Base-by-base conservation (phyloP, 371 early-diverging fungal genomes). In the Mortierella sp. region DNA sequence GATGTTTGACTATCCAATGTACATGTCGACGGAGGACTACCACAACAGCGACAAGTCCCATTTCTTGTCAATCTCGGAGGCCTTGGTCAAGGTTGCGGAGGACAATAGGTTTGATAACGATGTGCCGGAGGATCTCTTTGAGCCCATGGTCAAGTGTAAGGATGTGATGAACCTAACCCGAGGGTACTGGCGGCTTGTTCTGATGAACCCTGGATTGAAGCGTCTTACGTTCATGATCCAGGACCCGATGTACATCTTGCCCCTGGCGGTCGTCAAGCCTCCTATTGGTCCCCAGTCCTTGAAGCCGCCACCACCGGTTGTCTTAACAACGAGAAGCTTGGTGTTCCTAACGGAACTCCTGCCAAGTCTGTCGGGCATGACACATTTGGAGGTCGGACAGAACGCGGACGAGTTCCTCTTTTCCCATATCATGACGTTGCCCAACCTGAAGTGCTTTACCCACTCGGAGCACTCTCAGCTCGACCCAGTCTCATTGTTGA, bases 341-440 rank as follows among this genome's bases (percentile, higher is more conserved):
- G 13, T 19, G 0, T 63, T 63, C 28, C 63, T 63, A 19, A 63
- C 63, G 16, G 34, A 63, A 3, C 31, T 63, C 28, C 16, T 63
- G 34, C 63, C 63, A 13, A 63, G 28, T 3, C 63, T 63, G 63
- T 13, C 2, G 63, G 4, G 16, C 34, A 28, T 63, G 63, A 63
- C 34, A 4, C 63, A 63, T 34, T 34, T 65, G 21, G 65, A 65
- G 31, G 21, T 65, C 19, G 65, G 65, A 65, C 65, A 65, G 21
- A 65, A 65, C 31, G 65, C 65, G 4, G 65, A 65, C 65, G 65
- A 65, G 21, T 65, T 65, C 31, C 65, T 65, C 2, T 65, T 65
- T 38, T 19, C 31, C 8, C 31, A 28, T 21, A 14, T 65, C 19
- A 31, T 16, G 65, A 38, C 65, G 21, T 38, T 65, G 9, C 42